Evolutionary conservation across 768 basidiomycete species (phyloP), one percentile per base, ranked within the genome.

Genomic region (Mycena filopes): DNA sequence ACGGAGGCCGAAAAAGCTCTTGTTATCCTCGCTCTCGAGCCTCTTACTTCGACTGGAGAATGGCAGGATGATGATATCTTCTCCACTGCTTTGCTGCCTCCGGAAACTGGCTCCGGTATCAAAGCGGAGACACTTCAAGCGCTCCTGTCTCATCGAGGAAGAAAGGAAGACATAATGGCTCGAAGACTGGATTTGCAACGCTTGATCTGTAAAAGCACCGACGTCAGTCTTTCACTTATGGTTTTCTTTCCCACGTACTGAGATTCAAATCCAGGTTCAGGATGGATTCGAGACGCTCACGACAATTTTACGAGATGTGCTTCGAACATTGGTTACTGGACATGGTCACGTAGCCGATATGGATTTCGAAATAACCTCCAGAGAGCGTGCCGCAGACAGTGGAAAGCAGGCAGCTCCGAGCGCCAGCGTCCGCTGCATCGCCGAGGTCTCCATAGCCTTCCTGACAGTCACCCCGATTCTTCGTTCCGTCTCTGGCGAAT

Each of bases 1-100:
- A 86, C 83, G 1, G 68, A 79, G 0, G 76, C 84, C 11, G 93
- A 96, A 70, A 87, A 87, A 70, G 82, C 88, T 1, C 66, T 89
- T 13, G 84, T 98, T 11, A 72, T 93, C 47, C 80, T 84, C 43
- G 89, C 86, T 0, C 78, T 97, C 25, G 87, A 91, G 55, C 89
- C 90, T 28, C 74, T 96, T 46, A 79, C 89, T 21, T 70, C 77
- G n/a, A 78, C 78, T 36, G 80, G 75, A 9, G 76, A 80, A 41
- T 69, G 67, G 2, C 50, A 66, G 3, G 70, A 73, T 4, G 76
- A 74, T 7, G 75, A 75, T n/a, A 29, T 62, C 8, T 74, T 75
- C 51, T 81, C 77, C 71, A 76, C 75, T n/a, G 84, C 87, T 4
- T 76, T 96, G 70, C 65, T 81, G 29, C 71, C 74, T 42, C 83